Evolutionary conservation across 441 rosid genomes (phyloP).

Genomic region (Erodium texanum): DNA sequence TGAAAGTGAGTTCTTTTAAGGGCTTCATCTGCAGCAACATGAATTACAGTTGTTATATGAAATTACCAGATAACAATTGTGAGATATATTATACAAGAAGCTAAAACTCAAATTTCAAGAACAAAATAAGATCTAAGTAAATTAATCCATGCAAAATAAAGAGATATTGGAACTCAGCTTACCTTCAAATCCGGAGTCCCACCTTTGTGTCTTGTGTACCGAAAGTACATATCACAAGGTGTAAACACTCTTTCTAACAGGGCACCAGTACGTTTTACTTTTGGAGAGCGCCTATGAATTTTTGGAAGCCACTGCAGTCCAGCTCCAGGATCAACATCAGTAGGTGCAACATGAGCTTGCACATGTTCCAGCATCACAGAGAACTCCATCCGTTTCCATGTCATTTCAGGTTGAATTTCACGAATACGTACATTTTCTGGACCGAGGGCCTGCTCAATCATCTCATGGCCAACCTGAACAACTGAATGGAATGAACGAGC

Average conservation of each 20-base stretch:
- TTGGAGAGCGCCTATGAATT: slow-evolving; percentile 72
- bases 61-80: background rate
- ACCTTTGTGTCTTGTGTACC: slow-evolving; percentile 91
- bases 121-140: slow-evolving; percentile 7
- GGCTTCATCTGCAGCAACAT: slow-evolving; percentile 74
- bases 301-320: slow-evolving; percentile 98
- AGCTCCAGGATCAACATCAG: slow-evolving; percentile 99
- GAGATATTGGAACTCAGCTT: slow-evolving; percentile 17
- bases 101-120: background rate
- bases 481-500: slow-evolving; percentile 87
- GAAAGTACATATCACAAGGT: slow-evolving; percentile 98
- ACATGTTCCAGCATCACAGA: slow-evolving; percentile 97
- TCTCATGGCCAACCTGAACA: slow-evolving; percentile 68
- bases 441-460: slow-evolving; percentile 72
- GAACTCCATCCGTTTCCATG: slow-evolving; percentile 80
- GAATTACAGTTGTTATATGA: slow-evolving; percentile 16
- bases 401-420: slow-evolving; percentile 81
- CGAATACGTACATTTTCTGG: slow-evolving; percentile 44
- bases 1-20: slow-evolving; percentile 88
- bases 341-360: slow-evolving; percentile 99
- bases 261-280: slow-evolving; percentile 96
- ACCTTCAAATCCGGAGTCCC: slow-evolving; percentile 95
- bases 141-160: background rate
- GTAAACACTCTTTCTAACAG: slow-evolving; percentile 93
- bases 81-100: background rate